Conservation (phyloP, 1,284 basidiomycete species). For the Meira miltonrushii region DNA sequence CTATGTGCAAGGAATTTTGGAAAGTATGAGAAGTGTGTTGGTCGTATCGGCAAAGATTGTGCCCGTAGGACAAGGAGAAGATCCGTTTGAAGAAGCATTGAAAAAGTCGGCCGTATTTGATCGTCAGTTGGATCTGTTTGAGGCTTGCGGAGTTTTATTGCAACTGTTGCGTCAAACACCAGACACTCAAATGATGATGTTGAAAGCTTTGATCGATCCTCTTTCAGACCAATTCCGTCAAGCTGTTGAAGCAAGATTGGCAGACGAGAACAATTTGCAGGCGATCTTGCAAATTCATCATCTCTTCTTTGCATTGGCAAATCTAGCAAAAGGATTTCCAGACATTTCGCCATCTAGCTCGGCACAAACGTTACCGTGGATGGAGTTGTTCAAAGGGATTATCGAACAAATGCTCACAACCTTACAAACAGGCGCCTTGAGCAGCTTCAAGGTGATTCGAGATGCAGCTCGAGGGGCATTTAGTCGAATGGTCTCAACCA, state of each 20-base stretch:
- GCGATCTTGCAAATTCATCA: conserved; percentile 88
- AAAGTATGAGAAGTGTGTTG: conserved; percentile 56
- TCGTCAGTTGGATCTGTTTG: conserved; percentile 90
- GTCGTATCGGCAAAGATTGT: conserved; percentile 56
- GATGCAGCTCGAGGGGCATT: conserved; percentile 82
- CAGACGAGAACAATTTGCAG: conserved; percentile 59
- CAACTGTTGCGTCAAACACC: conserved; percentile 66
- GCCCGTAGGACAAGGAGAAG: conserved; percentile 60
- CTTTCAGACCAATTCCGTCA: conserved; percentile 71
- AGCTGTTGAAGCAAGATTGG: conserved; percentile 59
- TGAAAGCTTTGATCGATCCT: conserved; percentile 69
- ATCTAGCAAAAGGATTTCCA: conserved; percentile 94
- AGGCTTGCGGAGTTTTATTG: conserved; percentile 79
- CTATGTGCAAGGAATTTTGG: conserved; percentile 59
- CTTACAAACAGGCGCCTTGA: conserved; percentile 69
- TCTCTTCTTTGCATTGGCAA: conserved; percentile 87
- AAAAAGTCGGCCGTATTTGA: conserved; percentile 72
- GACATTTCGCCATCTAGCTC: conserved; percentile 61
- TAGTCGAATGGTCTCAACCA: conserved; percentile 82
- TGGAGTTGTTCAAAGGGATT: conserved; percentile 71
- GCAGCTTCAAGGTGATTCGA: conserved; percentile 76
- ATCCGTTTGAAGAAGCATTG: conserved; percentile 69
- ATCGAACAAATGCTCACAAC: conserved; percentile 85
- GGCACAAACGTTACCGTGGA: conserved; percentile 60
- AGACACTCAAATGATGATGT: conserved; percentile 66